Evolutionary conservation across 345 rosid species (phyloP), one percentile per base, ranked within the genome.

Genomic region (Lepidium sativum): DNA sequence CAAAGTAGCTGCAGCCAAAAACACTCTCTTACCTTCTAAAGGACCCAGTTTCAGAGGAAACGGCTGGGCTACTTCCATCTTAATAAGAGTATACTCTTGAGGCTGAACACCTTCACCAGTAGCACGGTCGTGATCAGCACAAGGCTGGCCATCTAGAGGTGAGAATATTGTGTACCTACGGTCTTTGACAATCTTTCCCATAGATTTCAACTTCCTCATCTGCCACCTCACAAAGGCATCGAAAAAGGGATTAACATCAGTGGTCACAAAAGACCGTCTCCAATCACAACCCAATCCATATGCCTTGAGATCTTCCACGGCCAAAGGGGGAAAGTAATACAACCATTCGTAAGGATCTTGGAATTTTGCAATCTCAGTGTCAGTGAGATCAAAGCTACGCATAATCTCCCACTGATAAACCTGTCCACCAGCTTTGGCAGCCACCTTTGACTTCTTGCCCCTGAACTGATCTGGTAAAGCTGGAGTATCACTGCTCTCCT

Each of bases 51-150:
- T 87, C 11, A 71, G 57, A 5, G 94, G 89, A 49, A 87, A 87
- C 4, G 98, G 97, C 18, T 68, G 41, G 51, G 78, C 63, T 8
- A 89, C 86, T 77, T 89, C 97, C 98, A 89, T 89, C 81, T 89
- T 92, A 31, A 92, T 79, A 41, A 89, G 80, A 17, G 94, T 86
- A 62, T 92, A 92, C 20, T 92, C 98, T 62, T 89, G 98, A n/a
- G 98, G 97, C 77, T 80, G 95, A 40, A 92, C 92, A 63, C 92
- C 97, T 83, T 92, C 98, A 39, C 98, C 98, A 29, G 73, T 74
- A 44, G 98, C 98, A 73, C 97, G 82, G 74, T 92, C 98, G 54
- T 92, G 97, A 78, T 89, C 97, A 0, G 97, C 97, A 54, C 97
- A 92, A 25, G 97, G 98, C 77, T 89, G 98, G 39, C 90, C 97